Evolutionary conservation across 441 rosid species (phyloP), one percentile per base, ranked within the genome.

Genomic region (Melastoma candidum): DNA sequence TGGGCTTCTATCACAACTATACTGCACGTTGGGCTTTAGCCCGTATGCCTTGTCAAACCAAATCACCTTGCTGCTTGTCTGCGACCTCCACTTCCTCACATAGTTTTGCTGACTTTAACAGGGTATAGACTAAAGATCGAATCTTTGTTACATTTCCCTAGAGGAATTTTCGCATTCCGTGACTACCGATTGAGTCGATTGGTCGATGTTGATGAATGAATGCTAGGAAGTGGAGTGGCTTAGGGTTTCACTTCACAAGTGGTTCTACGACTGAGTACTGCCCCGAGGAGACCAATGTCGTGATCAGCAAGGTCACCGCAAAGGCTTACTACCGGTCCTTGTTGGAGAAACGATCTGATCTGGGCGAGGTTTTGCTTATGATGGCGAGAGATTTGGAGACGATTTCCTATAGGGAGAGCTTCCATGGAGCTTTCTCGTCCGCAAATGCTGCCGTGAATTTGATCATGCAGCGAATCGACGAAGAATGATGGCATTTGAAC

Each of bases 231-330:
- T 89, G 7, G 80, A 90, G 58, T 90, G 97, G 97, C 79, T 87
- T 25, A 75, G 82, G 70, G 74, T 81, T 51, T 71, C 87, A 1
- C 68, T 87, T 36, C 96, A 83, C 59, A 87, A 83, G 66, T 90
- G 96, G 97, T 66, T 90, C 57, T 93, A 90, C 56, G 97, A 86
- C 65, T 17, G 97, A 90, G 69, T 90, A 84, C 69, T 90, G 94
- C 64, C 97, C 95, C 9, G 97, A 87, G 77, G 81, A 80, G 58
- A 87, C 92, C n/a, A 90, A 87, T 64, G 76, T 77, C 6, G 77
- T 79, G 61, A 84, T 90, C 69, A 87, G 92, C 61, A 43, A 77
- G 50, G 84, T 87, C 55, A 95, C 96, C 54, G 86, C 96, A 0
- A 58, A 41, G 47, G 77, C 90, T 0, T 76, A 68, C 61, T 69